Conservation (phyloP, 352 stramenopile genomes). For the Peronospora farinosa region DNA sequence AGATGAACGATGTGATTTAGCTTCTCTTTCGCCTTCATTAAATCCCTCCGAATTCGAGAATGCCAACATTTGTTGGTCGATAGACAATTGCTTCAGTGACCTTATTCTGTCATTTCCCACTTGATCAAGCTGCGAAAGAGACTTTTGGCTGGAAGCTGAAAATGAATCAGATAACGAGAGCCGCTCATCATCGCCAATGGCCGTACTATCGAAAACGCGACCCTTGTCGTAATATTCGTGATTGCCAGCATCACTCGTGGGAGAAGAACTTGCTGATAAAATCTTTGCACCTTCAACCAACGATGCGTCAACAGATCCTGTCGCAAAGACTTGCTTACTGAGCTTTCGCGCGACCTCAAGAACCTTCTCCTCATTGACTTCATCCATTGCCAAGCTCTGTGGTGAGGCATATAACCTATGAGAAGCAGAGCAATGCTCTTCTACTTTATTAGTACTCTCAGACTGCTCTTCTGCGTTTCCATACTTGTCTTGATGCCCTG, state of each 20-base stretch:
- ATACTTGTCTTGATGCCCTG: not conserved
- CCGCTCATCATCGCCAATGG: conserved; percentile 5
- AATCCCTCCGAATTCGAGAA: conserved; percentile 23
- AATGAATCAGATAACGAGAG: not conserved
- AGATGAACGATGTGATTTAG: conserved; percentile 4
- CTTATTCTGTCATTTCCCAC: conserved; percentile 10
- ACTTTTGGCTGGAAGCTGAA: conserved; percentile 18
- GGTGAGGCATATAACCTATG: not conserved
- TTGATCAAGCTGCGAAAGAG: conserved; percentile 17
- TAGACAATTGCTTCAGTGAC: conserved; percentile 16
- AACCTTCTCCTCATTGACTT: not conserved
- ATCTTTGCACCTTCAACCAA: not conserved
- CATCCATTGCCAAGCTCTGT: not conserved
- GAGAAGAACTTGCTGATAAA: conserved; percentile 2
- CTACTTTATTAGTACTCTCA: conserved; percentile 11
- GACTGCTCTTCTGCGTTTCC: conserved; percentile 1
- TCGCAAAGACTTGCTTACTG: not conserved
- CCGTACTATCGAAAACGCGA: not conserved
- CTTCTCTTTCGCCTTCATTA: conserved; percentile 10
- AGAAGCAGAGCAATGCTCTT: not conserved
- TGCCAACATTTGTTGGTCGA: conserved; percentile 23
- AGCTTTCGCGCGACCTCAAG: not conserved
- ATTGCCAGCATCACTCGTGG: not conserved
- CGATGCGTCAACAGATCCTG: not conserved
- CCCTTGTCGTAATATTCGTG: not conserved